Conservation (phyloP, 106 monocot genomes). For the Allium cepa region DNA sequence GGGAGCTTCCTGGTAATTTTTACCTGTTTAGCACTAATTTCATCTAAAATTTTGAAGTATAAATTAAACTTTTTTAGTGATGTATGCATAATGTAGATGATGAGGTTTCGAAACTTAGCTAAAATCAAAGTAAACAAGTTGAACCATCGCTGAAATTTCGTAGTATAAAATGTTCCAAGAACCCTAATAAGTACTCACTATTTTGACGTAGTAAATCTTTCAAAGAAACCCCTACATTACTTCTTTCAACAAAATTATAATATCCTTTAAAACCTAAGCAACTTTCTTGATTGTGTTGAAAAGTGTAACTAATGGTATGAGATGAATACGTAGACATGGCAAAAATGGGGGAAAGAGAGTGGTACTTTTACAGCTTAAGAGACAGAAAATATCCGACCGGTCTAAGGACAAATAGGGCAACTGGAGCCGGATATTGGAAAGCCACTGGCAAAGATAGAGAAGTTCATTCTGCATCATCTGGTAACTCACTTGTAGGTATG, state of each 20-base stretch:
- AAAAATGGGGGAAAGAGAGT: constrained; percentile 91
- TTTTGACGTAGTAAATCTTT: too few relatives aligned
- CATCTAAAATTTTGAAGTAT: too few relatives aligned
- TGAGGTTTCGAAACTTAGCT: too few relatives aligned
- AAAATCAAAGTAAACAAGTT: too few relatives aligned
- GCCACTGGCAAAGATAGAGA: constrained; percentile 98
- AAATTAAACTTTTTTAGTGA: too few relatives aligned
- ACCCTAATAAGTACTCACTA: too few relatives aligned
- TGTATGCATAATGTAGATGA: too few relatives aligned
- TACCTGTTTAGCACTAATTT: not conserved
- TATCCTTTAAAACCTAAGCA: not conserved
- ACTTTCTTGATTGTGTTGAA: not conserved
- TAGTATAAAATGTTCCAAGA: too few relatives aligned
- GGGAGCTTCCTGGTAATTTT: constrained; percentile 84
- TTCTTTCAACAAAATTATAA: too few relatives aligned
- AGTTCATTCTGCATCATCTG: constrained; percentile 33
- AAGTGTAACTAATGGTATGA: too few relatives aligned
- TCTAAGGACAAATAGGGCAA: constrained; percentile 81
- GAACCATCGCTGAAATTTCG: too few relatives aligned
- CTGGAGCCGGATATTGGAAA: constrained; percentile 94
- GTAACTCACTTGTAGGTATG: constrained; percentile 67
- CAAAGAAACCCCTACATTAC: too few relatives aligned
- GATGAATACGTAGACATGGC: constrained; percentile 36
- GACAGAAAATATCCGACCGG: constrained; percentile 96
- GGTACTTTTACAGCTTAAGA: constrained; percentile 90